Base-by-base conservation (phyloP, 2,329 filamentous ascomycete genomes). In the Cladophialophora immunda region DNA sequence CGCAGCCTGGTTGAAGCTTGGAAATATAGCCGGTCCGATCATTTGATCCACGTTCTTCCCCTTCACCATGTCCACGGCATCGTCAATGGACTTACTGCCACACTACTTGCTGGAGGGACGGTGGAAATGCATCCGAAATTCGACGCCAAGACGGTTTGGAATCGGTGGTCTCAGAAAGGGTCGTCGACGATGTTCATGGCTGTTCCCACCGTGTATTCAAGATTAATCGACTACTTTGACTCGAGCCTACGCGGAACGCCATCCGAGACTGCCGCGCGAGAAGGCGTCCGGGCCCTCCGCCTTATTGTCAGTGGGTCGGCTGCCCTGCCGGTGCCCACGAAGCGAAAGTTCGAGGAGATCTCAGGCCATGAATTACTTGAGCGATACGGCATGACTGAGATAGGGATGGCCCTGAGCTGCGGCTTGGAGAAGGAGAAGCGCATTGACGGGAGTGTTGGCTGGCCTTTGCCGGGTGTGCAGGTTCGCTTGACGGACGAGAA, bases 371-470 rank as follows among this genome's bases (percentile, higher is more conserved):
- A 76, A 11, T 76, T 85, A 17, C 73, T 85, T 2, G 79, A 84
- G 69, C 76, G 83, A 1, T 85, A 84, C 66, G 83, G 83, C 2
- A 83, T 99, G 95, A 99, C 95, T 4, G 95, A 99, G 81, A 93
- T 98, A 1, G 95, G 95, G 73, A 98, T 99, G 95, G 95, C 94
- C 0, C 86, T 99, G 34, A 94, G 91, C 70, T 98, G 95, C 78
- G 93, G 93, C 3, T 89, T 98, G 4, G 86, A 90, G 71, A 87
- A 87, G 63, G 77, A 81, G 7, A 92, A 96, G 76, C 92, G 95
- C 62, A 89, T 97, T 8, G 94, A 98, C 75, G 94, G 92, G 45
- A 92, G 90, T 67, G 82, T 85, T 1, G 83, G 83, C 6, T 83
- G 79, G 75, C 77, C 82, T 1, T 75, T 83, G 17, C 79, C 82